Evolutionary conservation across 2,329 filamentous ascomycete genomes (phyloP), one percentile per base, ranked within the genome.

Genomic region (Helotiales sp.): DNA sequence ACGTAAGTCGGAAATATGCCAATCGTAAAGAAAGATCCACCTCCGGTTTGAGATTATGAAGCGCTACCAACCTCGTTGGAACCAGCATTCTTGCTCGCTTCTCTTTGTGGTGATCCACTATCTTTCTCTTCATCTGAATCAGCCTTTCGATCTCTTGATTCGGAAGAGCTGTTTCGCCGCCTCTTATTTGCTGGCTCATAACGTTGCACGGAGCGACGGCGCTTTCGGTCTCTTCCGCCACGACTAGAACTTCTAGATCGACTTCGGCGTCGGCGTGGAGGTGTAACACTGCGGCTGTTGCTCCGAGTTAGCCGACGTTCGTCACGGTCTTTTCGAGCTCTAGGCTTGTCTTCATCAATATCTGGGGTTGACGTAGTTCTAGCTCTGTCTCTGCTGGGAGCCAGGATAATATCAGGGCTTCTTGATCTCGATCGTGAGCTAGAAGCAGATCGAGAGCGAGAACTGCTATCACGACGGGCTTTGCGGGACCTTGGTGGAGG

Each of bases 121-220:
- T 79, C 82, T 75, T 79, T 78, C 79, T 82, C 77, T 79, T 80
- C 78, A 78, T 81, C 80, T 84, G 78, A 79, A 87, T 89, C 86
- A 88, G 83, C 85, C 77, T 82, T 83, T 79, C 80, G 85, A 78
- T 82, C 78, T 80, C 80, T 82, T 75, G 80, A 81, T 78, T 80
- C 80, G 70, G 84, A 84, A 70, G 85, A 86, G 71, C 80, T 80
- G 76, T 82, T 85, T 73, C 80, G 81, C 76, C 83, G 83, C 71
- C 81, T 82, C 70, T 78, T 78, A 70, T 73, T 78, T 70, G 72
- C 70, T 34, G 75, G 74, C 54, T 76, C 76, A 71, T 78, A 79
- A 69, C 77, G 72, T 66, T 77, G 70, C 60, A 78, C 69, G 26
- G 77, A 79, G 22, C 73, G 72, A 40, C 75, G 75, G 58, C 76